Percentiles rank a stretch among this genome's conserved stretches.
These are phyloP conservation scores for Fraxinus excelsior DNA, from an alignment of 257 asterid species.

Conservation along the genomic window DNA sequence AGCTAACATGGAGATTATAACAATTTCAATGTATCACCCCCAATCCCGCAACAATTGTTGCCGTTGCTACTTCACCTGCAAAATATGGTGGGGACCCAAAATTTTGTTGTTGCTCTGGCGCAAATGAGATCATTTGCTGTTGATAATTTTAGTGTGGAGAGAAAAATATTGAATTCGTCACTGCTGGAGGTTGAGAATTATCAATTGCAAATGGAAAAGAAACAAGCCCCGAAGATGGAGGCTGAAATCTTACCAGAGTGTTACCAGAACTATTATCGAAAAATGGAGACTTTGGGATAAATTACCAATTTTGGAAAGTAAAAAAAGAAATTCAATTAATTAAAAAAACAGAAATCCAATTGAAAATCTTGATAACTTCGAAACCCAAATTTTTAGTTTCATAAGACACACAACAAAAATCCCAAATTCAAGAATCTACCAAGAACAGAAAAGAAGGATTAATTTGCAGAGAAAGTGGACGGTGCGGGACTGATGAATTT, in stretches of 20 bases:
- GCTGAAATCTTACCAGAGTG: conserved; percentile 23
- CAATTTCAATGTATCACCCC: conserved; percentile 52
- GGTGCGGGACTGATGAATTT: too few relatives aligned
- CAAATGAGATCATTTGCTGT: conserved; percentile 83
- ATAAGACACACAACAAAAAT: neutral
- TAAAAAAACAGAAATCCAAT: too few relatives aligned
- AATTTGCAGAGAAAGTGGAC: too few relatives aligned
- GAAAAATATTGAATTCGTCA: conserved; percentile 28
- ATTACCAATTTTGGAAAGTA: neutral
- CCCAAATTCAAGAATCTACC: neutral
- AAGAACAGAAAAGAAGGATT: conserved; percentile 4
- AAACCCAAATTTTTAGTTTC: too few relatives aligned
- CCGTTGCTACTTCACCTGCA: conserved; percentile 57
- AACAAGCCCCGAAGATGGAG: conserved; percentile 43
- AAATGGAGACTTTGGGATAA: conserved; percentile 19
- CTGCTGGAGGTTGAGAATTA: conserved; percentile 11
- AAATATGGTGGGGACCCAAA: conserved; percentile 65
- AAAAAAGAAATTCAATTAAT: neutral
- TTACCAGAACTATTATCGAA: neutral
- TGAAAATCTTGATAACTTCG: too few relatives aligned
- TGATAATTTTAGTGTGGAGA: conserved; percentile 38
- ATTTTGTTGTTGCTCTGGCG: conserved; percentile 38
- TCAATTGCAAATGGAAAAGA: conserved; percentile 48
- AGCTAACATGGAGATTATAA: too few relatives aligned
- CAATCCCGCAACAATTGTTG: conserved; percentile 62